These are phyloP conservation scores for Xylaria digitata DNA, from an alignment of 2,329 filamentous ascomycete species.

Conservation along the genomic window DNA sequence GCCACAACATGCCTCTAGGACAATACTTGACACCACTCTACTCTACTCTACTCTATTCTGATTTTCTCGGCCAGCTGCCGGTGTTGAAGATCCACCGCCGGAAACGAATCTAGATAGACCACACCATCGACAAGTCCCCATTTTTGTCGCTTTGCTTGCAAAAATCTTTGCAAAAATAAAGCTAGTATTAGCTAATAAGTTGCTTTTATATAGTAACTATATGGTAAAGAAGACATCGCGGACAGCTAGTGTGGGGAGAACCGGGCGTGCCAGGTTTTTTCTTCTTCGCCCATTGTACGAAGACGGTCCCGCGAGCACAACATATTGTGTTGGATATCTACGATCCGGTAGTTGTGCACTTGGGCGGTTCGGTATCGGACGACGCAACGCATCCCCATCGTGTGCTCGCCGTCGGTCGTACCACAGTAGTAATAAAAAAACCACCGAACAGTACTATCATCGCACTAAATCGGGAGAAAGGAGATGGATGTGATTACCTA, in stretches of 20 bases:
- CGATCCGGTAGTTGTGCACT: conserved; percentile 3
- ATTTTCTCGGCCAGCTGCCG: not conserved
- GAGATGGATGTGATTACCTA: not conserved
- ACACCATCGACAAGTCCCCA: not conserved
- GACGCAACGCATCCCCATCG: not conserved
- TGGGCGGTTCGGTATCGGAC: conserved; percentile 28
- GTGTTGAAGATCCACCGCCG: not conserved
- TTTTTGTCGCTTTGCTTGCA: not conserved
- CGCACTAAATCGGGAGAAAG: conserved; percentile 6
- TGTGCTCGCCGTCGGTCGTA: conserved; percentile 3
- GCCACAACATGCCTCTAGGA: too few relatives aligned
- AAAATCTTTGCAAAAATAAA: conserved; percentile 19
- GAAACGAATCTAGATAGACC: not conserved
- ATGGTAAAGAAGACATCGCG: not conserved
- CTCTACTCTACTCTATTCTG: not conserved
- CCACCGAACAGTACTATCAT: not conserved
- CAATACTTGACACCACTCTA: too few relatives aligned
- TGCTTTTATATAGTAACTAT: not conserved
- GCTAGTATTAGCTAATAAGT: conserved; percentile 25
- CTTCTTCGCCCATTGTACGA: not conserved
- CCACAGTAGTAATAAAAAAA: not conserved
- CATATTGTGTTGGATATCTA: not conserved
- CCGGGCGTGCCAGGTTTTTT: not conserved
- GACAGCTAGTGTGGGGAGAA: conserved; percentile 13
- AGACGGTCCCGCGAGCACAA: not conserved